phyloP scores from a whole-genome alignment of 2,329 filamentous ascomycete species.

The Hypoxylon sp. region DNA sequence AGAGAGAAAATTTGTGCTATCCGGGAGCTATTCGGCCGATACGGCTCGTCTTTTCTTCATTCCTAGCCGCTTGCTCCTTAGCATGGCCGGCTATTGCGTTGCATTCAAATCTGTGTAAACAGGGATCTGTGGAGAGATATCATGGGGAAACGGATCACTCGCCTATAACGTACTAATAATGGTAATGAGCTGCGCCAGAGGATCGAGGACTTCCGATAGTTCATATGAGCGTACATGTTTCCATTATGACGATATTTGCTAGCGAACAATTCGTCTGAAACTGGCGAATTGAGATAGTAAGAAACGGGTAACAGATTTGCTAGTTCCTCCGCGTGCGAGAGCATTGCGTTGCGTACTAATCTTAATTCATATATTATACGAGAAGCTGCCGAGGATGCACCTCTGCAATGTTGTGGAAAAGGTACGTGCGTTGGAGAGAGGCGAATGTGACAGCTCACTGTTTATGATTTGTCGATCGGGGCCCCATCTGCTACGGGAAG shows the following conservation, averaged over 20 bases:
- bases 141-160: constrained; percentile 3
- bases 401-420: neutral
- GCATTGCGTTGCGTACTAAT: neutral
- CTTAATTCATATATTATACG: neutral
- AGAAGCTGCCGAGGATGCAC: neutral
- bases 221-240: neutral
- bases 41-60: neutral
- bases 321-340: neutral
- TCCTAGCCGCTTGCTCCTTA: neutral
- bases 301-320: neutral
- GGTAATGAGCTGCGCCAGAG: no score
- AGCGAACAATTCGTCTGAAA: neutral
- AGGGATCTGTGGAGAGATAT: neutral
- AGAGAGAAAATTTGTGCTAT: neutral
- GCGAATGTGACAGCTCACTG: neutral
- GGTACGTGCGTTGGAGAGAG: neutral
- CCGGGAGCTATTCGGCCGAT: neutral
- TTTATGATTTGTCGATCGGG: constrained; percentile 4
- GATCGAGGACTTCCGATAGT: neutral
- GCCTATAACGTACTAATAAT: neutral
- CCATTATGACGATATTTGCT: neutral
- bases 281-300: neutral
- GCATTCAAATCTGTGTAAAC: neutral
- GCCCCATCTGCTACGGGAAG: neutral
- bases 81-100: constrained; percentile 1